Percentiles rank a stretch among this genome's conserved stretches.
These are phyloP conservation scores for Calonectria leucothoes DNA, from an alignment of 2,329 filamentous ascomycete species.

Conservation along the genomic window DNA sequence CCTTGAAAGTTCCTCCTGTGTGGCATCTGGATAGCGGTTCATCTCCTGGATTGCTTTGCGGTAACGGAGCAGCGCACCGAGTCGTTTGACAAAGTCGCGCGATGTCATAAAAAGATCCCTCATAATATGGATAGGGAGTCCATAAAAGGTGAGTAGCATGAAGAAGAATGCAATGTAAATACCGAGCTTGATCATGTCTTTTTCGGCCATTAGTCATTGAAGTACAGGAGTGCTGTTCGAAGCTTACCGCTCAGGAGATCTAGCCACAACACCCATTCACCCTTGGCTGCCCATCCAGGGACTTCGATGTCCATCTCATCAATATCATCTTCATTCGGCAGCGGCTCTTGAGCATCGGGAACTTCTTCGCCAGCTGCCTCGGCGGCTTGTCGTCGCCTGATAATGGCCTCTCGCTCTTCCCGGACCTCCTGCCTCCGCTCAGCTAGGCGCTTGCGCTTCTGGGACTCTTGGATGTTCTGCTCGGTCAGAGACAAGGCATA, in stretches of 20 bases:
- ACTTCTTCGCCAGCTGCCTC: slow-evolving; percentile 71
- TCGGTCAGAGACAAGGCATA: slow-evolving; percentile 86
- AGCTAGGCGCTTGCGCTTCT: slow-evolving; percentile 76
- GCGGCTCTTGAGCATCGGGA: slow-evolving; percentile 53
- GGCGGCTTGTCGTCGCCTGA: slow-evolving; percentile 60
- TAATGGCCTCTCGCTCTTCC: slow-evolving; percentile 64
- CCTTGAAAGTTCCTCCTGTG: slow-evolving; percentile 81
- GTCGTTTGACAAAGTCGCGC: slow-evolving; percentile 88
- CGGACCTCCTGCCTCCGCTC: slow-evolving; percentile 77
- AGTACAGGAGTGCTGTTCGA: slow-evolving; percentile 23
- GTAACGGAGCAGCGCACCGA: slow-evolving; percentile 90
- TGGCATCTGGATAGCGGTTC: slow-evolving; percentile 94
- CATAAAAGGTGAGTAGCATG: slow-evolving; percentile 93
- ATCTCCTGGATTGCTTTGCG: slow-evolving; percentile 93
- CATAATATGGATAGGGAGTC: slow-evolving; percentile 95
- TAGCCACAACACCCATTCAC: slow-evolving; percentile 89
- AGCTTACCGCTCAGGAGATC: slow-evolving; percentile 82
- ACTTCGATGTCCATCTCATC: slow-evolving; percentile 96
- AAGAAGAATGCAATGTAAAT: slow-evolving; percentile 94
- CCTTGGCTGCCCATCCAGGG: slow-evolving; percentile 95
- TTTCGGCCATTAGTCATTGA: neutral
- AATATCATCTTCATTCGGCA: slow-evolving; percentile 78
- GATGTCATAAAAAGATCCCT: slow-evolving; percentile 95
- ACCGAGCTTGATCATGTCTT: slow-evolving; percentile 89
- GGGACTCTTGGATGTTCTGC: slow-evolving; percentile 77